Conservation (phyloP, 2,329 filamentous ascomycete genomes). For the Myrmaecium sp. region DNA sequence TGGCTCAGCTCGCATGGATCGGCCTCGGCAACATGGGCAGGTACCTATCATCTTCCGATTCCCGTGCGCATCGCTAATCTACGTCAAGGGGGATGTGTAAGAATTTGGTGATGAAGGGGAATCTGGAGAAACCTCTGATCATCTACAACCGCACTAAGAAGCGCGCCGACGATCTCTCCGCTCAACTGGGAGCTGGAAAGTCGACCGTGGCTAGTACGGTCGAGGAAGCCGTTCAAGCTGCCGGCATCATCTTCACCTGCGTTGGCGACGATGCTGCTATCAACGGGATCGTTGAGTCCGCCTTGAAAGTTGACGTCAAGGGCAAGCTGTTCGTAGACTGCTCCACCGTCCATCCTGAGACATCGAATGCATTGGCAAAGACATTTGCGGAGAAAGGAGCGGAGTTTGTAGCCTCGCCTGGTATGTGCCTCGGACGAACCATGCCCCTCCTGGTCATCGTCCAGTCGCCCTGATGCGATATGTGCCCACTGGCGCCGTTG, state of each 20-base stretch:
- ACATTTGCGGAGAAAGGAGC: slow-evolving; percentile 42
- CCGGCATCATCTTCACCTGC: slow-evolving; percentile 71
- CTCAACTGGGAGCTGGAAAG: slow-evolving; percentile 42
- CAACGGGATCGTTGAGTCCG: slow-evolving; percentile 39
- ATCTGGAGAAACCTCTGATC: slow-evolving; percentile 52
- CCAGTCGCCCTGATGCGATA: slow-evolving; percentile 1
- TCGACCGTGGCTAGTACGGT: slow-evolving; percentile 48
- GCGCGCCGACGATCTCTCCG: slow-evolving; percentile 46
- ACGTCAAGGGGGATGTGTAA: slow-evolving; percentile 58
- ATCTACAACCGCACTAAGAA: slow-evolving; percentile 64
- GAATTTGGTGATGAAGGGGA: slow-evolving; percentile 65
- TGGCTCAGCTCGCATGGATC: slow-evolving; percentile 52
- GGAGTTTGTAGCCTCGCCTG: slow-evolving; percentile 56
- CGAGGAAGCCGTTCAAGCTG: slow-evolving; percentile 44
- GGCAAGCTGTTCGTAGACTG: slow-evolving; percentile 75
- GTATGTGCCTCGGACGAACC: slow-evolving; percentile 10
- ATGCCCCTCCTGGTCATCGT: too few relatives aligned
- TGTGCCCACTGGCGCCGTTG: slow-evolving; percentile 5
- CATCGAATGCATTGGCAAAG: slow-evolving; percentile 49
- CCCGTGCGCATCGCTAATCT: slow-evolving; percentile 9
- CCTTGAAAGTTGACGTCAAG: slow-evolving; percentile 39
- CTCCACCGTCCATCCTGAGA: slow-evolving; percentile 75
- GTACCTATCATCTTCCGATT: slow-evolving; percentile 1
- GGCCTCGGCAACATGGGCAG: slow-evolving; percentile 80
- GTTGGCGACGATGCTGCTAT: slow-evolving; percentile 65